Base-by-base conservation (phyloP, 2,329 filamentous ascomycete species). In the Pseudocercospora eumusae region DNA sequence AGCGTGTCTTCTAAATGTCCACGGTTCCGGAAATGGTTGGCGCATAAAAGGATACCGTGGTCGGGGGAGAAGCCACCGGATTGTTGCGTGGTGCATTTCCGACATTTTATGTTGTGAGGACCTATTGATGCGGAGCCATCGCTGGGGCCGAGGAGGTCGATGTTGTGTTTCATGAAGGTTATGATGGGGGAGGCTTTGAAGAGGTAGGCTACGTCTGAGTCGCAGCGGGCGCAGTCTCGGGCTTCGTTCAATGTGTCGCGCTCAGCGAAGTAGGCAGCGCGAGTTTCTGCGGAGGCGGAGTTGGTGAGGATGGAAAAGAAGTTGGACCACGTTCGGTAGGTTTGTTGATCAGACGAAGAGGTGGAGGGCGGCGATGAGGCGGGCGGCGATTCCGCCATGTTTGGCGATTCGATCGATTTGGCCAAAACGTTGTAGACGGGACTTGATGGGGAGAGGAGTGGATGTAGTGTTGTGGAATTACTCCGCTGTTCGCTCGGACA, bases 1-100 rank as follows among this genome's bases (percentile, higher is more conserved):
- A 99, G 81, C 10, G 93, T 96, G 75, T 99, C 95, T 79, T 99
- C 95, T 69, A 96, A 77, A 74, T 96, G 92, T 31, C 88, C 87
- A 61, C 87, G 81, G 73, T 92, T 87, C 62, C 88, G 82, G 74
- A 98, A 86, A 78, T 95, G 88, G 77, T 99, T 99, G 56, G 95
- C 92, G 78, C 95, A 99, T 21, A 99, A 82, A 73, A 96, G 75
- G 66, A 99, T 97, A 40, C 95, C 95, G 74, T 92, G 90, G 56
- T 89, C 83, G 0, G 92, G 88, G 75, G 89, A 88, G 75, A 98
- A 98, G 0, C 95, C 95, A 25, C 93, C 95, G 33, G 84, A 84
- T 74, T 89, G 87, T 53, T 88, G 82, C 56, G 84, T 81, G 20
- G 86, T 87, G 74, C 95, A 99, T 62, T 92, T 86, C 25, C 88